Percentiles rank a stretch among this genome's conserved stretches.
phyloP scores from a whole-genome alignment of 2,329 filamentous ascomycete species.

The Fusarium albosuccineum region DNA sequence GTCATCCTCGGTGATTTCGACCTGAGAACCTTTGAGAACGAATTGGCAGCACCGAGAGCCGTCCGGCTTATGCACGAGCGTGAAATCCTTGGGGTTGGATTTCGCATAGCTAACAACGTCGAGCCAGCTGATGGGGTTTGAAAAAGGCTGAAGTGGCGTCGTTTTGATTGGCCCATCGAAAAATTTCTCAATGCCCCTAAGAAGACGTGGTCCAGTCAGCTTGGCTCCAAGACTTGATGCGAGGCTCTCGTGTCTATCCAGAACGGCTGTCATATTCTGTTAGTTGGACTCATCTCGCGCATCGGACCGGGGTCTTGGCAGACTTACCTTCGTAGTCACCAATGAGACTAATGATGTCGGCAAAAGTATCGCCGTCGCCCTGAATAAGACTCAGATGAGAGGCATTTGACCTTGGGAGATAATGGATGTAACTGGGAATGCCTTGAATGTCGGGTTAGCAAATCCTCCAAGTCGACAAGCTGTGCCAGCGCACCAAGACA shows the following conservation, averaged over 20 bases:
- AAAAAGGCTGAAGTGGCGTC: constrained; percentile 66
- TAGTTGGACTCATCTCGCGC: constrained; percentile 28
- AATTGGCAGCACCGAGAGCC: constrained; percentile 83
- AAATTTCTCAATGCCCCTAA: constrained; percentile 87
- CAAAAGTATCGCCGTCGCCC: constrained; percentile 75
- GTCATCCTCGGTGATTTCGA: constrained; percentile 90
- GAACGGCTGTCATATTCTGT: constrained; percentile 67
- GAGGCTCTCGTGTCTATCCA: constrained; percentile 88
- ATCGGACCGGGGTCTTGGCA: not conserved
- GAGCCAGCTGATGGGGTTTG: constrained; percentile 79
- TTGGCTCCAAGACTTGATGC: constrained; percentile 88
- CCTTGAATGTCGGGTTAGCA: constrained; percentile 43
- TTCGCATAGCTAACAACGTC: constrained; percentile 89
- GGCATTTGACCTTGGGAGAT: constrained; percentile 60
- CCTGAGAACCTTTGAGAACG: constrained; percentile 81
- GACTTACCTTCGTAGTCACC: constrained; percentile 78
- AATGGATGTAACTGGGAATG: constrained; percentile 62
- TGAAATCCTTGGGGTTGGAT: constrained; percentile 82
- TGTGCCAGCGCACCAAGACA: constrained; percentile 35
- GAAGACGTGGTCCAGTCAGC: constrained; percentile 82
- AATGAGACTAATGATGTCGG: constrained; percentile 78
- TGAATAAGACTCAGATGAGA: constrained; percentile 65
- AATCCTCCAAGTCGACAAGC: constrained; percentile 34
- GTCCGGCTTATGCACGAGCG: constrained; percentile 75
- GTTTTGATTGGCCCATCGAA: constrained; percentile 83